phyloP scores from a whole-genome alignment of 139 green algal species.

The Chlorella sp. region DNA sequence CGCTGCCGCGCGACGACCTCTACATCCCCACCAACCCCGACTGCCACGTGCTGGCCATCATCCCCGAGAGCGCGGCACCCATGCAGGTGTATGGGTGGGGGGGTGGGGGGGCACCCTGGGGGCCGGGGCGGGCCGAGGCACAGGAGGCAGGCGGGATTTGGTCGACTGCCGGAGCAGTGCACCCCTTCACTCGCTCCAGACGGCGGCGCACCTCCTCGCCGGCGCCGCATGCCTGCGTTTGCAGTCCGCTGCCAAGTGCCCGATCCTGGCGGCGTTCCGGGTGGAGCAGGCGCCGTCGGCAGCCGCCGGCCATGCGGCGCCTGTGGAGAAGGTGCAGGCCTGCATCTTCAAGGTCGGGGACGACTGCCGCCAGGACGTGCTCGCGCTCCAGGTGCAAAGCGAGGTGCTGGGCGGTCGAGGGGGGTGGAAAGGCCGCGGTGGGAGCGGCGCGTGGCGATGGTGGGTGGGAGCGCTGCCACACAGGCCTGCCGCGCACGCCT shows the following conservation, averaged over 20 bases:
- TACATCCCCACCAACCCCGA: conserved; percentile 91
- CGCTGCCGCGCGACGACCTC: conserved; percentile 65
- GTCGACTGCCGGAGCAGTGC: too few relatives aligned
- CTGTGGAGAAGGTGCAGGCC: conserved; percentile 35
- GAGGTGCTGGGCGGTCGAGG: background rate
- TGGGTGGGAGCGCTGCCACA: background rate
- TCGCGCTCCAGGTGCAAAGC: conserved; percentile 87
- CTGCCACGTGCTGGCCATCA: conserved; percentile 60
- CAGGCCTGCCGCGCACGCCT: background rate
- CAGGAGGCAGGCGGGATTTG: too few relatives aligned
- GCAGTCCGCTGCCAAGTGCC: conserved; percentile 69
- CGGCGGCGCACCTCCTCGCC: too few relatives aligned
- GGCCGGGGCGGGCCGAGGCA: too few relatives aligned
- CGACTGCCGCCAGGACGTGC: conserved; percentile 96
- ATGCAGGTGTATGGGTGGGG: conserved; percentile 78
- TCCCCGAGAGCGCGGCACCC: conserved; percentile 64
- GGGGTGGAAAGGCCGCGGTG: background rate
- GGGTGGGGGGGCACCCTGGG: too few relatives aligned
- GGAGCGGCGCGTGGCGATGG: background rate
- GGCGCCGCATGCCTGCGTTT: background rate
- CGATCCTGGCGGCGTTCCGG: conserved; percentile 90
- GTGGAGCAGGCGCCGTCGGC: conserved; percentile 49
- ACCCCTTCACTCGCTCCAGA: too few relatives aligned
- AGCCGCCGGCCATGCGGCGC: too few relatives aligned
- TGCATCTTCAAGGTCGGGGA: conserved; percentile 98